Evolutionary conservation across 306 rosid species (phyloP).

Genomic region (Vicia faba): DNA sequence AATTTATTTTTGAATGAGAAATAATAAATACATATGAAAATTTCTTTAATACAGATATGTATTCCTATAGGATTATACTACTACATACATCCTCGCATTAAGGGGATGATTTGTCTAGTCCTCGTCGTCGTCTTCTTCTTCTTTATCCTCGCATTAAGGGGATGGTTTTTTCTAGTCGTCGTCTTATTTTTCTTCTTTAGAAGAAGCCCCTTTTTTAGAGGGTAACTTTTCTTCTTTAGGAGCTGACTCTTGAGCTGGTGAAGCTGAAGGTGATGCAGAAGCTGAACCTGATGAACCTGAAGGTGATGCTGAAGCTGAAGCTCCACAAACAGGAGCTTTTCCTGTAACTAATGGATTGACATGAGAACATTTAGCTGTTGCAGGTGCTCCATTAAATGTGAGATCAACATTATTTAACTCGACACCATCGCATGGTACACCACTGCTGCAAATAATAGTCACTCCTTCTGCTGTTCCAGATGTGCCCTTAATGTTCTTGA

Average conservation of each 20-base stretch:
- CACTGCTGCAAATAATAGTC: neutral
- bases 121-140: too few relatives aligned
- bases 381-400: neutral
- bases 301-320: too few relatives aligned
- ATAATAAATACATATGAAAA: neutral
- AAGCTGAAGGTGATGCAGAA: too few relatives aligned
- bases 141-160: too few relatives aligned
- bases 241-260: too few relatives aligned
- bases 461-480: neutral
- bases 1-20: neutral
- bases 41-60: neutral
- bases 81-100: neutral
- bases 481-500: slow-evolving; percentile 20
- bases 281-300: too few relatives aligned
- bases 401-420: neutral
- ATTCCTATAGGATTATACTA: neutral
- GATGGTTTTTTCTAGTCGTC: neutral
- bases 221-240: too few relatives aligned
- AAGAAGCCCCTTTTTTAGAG: too few relatives aligned
- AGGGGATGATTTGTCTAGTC: too few relatives aligned
- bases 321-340: slow-evolving; percentile 9
- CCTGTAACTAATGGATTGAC: slow-evolving; percentile 12
- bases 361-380: slow-evolving; percentile 6
- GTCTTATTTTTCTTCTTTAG: too few relatives aligned
- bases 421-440: slow-evolving; percentile 16